Evolutionary conservation across 2,329 filamentous ascomycete species (phyloP), one percentile per base, ranked within the genome.

Genomic region (Beauveria asiatica): DNA sequence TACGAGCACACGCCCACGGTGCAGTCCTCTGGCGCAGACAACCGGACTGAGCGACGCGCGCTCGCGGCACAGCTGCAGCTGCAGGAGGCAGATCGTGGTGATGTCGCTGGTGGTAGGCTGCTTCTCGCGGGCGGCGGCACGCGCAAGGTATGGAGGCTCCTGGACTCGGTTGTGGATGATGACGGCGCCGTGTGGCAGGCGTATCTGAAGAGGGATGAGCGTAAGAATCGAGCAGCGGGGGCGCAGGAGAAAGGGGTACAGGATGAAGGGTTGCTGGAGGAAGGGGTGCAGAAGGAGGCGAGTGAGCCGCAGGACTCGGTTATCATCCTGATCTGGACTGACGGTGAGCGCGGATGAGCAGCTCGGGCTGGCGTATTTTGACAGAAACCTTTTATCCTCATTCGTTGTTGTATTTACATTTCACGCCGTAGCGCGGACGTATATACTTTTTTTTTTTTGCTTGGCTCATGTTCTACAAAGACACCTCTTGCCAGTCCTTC

Each of bases 161-260:
- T 78, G 46, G 76, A 80, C 64, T 70, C 75, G 11, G 68, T 67
- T 4, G 64, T 69, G 1, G 70, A 69, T 3, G 63, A 68, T 1
- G 64, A 70, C 19, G 75, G 76, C 9, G 69, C 72, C 46, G 74
- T 80, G 2, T 76, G 76, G 76, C 78, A 80, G 69, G 76, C 75
- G 0, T 80, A 80, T 48, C 66, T 78, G 19, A 77, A 75, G 57
- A 69, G 59, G 41, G 67, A 66, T 57, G 63, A 9, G 50, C 62
- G 58, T 5, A 25, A 44, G 5, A 44, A 23, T 21, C 11, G 41
- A 7, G 41, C 27, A 9, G 11, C 13, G 13, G 25, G 3, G 2
- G 57, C 13, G 37, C 68, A 68, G 46, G 67, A 63, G 6, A 66
- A 37, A 37, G 33, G 11, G 5, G 4, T 33, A 13, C 30, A 33